Base-by-base conservation (phyloP, 495 filamentous ascomycete species). In the Entonaema liquescens region DNA sequence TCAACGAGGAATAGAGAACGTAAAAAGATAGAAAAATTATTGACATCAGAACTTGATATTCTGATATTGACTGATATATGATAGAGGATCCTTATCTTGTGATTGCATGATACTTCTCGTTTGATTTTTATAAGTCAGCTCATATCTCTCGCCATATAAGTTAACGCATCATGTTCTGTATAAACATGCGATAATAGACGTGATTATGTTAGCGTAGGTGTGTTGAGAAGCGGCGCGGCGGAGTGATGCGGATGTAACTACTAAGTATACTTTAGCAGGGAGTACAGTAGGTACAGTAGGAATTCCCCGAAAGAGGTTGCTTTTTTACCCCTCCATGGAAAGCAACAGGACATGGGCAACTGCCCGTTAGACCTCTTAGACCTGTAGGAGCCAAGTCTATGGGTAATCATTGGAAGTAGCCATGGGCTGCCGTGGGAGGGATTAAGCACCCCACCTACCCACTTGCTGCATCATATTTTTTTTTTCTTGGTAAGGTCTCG, bases 251-350 rank as follows among this genome's bases (percentile, higher is more conserved):
- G 67, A 74, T 63, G 71, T 74, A 67, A 50, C 67, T 70, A 0
- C 1, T n/a, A 74, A 60, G 71, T 74, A 74, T 47, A 3, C 19
- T 11, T 53, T 62, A 57, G 17, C 53, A 60, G 21, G n/a, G 15
- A 26, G 63, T 70, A 74, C 71, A 74, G 67, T 74, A 70, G 71
- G 63, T 70, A 74, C 71, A 74, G 67, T 74, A 70, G 71, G 71
- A 67, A 70, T 64, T 66, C 59, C 59, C 71, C 67, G 71, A 74
- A 19, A 33, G 13, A 23, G n/a, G 42, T 33, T 60, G 38, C 59
- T 62, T 47, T 35, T 56, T 57, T 68, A 69, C 70, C 70, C 70
- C 70, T 68, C 70, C 42, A 62, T 33, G 31, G 31, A 31, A 60
- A 61, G 33, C 19, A 47, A 23, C 21, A 47, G 19, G 35, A 8